Evolutionary conservation across 2,329 filamentous ascomycete species (phyloP).

Genomic region (Samsoniella hepiali): DNA sequence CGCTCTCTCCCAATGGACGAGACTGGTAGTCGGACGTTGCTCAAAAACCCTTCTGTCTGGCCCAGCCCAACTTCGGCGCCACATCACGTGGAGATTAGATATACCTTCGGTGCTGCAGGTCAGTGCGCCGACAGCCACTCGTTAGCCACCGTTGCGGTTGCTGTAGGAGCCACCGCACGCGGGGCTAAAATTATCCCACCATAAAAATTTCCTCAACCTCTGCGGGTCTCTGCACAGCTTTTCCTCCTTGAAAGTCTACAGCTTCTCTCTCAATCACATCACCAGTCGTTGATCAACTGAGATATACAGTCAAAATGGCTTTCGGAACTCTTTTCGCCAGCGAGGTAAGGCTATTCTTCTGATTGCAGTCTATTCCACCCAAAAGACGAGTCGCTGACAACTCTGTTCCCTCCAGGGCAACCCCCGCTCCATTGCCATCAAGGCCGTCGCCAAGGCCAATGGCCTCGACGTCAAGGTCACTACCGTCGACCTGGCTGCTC

Average conservation of each 20-base stretch:
- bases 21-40: conserved; percentile 1
- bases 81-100: conserved; percentile 29
- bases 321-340: conserved; percentile 97
- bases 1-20: conserved; percentile 17
- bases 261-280: conserved; percentile 27
- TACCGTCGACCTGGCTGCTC: conserved; percentile 62
- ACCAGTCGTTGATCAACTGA: conserved; percentile 25
- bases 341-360: conserved; percentile 53
- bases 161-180: conserved; percentile 28
- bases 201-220: conserved; percentile 33
- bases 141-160: conserved; percentile 24
- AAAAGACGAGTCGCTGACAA: conserved; percentile 34
- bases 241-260: conserved; percentile 26
- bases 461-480: conserved; percentile 87
- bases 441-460: conserved; percentile 96
- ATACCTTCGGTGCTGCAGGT: neutral
- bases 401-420: conserved; percentile 61
- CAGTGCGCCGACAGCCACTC: conserved; percentile 17
- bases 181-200: conserved; percentile 33
- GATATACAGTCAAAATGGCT: conserved; percentile 64
- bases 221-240: conserved; percentile 22
- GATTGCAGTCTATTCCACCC: conserved; percentile 16
- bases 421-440: conserved; percentile 82
- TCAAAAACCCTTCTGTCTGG: conserved; percentile 13
- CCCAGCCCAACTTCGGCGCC: conserved; percentile 11